Conservation (phyloP, 1,139 yeast genomes). For the Arxiozyma slooffiae region DNA sequence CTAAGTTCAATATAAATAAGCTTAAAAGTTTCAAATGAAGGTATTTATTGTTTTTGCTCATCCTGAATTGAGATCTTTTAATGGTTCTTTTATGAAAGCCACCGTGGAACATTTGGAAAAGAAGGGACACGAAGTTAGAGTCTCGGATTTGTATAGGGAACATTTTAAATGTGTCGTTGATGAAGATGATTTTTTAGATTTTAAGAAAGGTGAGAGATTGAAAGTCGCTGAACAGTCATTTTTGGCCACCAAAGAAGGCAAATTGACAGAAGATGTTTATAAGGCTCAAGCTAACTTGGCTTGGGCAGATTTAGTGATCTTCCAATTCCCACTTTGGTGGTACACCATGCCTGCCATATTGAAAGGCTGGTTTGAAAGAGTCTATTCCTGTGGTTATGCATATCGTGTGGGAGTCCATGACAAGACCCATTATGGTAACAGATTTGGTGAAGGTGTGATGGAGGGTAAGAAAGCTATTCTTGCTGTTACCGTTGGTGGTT, state of each 20-base stretch:
- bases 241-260: conserved; percentile 8
- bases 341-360: conserved; percentile 22
- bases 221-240: conserved; percentile 12
- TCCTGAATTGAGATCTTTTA: conserved; percentile 19
- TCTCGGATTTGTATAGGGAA: conserved; percentile 18
- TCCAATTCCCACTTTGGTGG: conserved; percentile 25
- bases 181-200: conserved; percentile 14
- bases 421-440: conserved; percentile 10
- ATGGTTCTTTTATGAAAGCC: conserved; percentile 13
- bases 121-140: conserved; percentile 21
- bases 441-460: conserved; percentile 19
- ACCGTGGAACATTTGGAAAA: conserved; percentile 11
- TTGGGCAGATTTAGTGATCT: conserved; percentile 27
- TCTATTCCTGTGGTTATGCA: conserved; percentile 16
- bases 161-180: conserved; percentile 18
- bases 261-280: conserved; percentile 9
- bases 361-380: conserved; percentile 26
- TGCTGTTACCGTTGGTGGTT: conserved; percentile 18
- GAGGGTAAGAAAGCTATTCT: conserved; percentile 20
- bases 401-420: conserved; percentile 14
- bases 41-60: conserved; percentile 21
- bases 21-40: conserved; percentile 15
- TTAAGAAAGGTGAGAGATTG: conserved; percentile 9
- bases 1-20: too few relatives aligned
- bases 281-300: conserved; percentile 10